A percentile compares a stretch with the other conserved stretches of the same genome.
Evolutionary conservation across 2,329 filamentous ascomycete species (phyloP).

Genomic region (Fusarium sp.): DNA sequence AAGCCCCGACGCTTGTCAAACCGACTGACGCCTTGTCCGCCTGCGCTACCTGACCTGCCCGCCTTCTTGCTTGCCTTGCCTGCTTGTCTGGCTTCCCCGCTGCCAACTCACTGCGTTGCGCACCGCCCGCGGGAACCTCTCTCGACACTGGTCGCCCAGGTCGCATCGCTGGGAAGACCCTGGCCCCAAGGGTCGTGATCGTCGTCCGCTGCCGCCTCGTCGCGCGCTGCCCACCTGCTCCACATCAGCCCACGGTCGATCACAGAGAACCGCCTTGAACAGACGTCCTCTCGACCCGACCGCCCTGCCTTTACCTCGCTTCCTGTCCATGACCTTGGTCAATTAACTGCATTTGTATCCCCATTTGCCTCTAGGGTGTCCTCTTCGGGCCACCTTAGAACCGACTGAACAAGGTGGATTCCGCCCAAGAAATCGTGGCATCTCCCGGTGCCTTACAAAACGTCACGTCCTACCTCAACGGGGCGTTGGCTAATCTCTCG

Average conservation of each 20-base stretch:
- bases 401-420: slow-evolving; percentile 70
- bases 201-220: slow-evolving; percentile 35
- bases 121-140: slow-evolving; percentile 14
- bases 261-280: slow-evolving; percentile 36
- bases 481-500: slow-evolving; percentile 62
- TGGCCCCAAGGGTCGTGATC: slow-evolving; percentile 42
- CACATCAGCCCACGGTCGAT: slow-evolving; percentile 46
- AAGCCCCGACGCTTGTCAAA: slow-evolving; percentile 7
- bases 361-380: slow-evolving; percentile 49
- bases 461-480: slow-evolving; percentile 69
- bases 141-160: slow-evolving; percentile 16
- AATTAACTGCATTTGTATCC: slow-evolving; percentile 34
- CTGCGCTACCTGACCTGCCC: slow-evolving; percentile 11
- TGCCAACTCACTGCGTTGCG: slow-evolving; percentile 33
- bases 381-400: slow-evolving; percentile 51
- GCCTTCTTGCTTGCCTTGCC: slow-evolving; percentile 17
- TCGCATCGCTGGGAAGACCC: slow-evolving; percentile 36
- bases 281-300: slow-evolving; percentile 19
- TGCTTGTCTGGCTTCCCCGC: slow-evolving; percentile 25
- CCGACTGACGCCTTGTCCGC: slow-evolving; percentile 13
- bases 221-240: slow-evolving; percentile 39
- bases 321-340: slow-evolving; percentile 34
- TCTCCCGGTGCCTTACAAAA: slow-evolving; percentile 73
- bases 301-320: slow-evolving; percentile 37
- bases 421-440: slow-evolving; percentile 67